A percentile compares a stretch with the other conserved stretches of the same genome.
These are phyloP conservation scores for Centella asiatica DNA, from an alignment of 129 eudicot genomes.

Conservation along the genomic window DNA sequence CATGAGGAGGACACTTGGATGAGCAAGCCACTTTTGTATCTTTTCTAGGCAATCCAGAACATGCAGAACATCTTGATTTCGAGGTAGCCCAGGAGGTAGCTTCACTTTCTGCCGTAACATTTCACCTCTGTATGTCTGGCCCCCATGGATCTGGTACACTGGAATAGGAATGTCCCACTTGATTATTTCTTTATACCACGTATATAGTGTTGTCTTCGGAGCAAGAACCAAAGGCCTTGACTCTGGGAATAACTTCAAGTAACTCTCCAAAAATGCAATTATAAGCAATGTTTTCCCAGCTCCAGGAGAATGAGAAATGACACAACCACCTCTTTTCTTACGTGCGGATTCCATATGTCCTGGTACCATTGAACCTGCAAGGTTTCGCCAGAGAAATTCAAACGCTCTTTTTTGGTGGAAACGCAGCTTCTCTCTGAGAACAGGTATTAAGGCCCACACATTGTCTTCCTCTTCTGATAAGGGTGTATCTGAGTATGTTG, in stretches of 20 bases:
- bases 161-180: conserved; percentile 95
- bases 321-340: conserved; percentile 82
- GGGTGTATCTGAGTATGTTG: conserved; percentile 46
- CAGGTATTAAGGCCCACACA: conserved; percentile 94
- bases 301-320: conserved; percentile 96
- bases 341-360: conserved; percentile 59
- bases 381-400: conserved; percentile 91
- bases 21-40: conserved; percentile 85
- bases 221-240: conserved; percentile 94
- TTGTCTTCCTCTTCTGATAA: conserved; percentile 47
- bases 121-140: conserved; percentile 88
- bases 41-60: conserved; percentile 92
- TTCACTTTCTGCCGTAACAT: conserved; percentile 57
- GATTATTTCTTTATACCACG: conserved; percentile 96
- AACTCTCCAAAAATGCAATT: conserved; percentile 85
- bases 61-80: conserved; percentile 93
- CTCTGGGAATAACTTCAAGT: conserved; percentile 83
- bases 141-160: conserved; percentile 97
- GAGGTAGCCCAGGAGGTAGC: conserved; percentile 55
- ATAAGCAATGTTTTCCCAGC: conserved; percentile 94
- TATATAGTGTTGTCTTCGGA: conserved; percentile 90
- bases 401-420: conserved; percentile 82
- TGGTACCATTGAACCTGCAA: conserved; percentile 77
- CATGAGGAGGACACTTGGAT: conserved; percentile 93
- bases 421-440: conserved; percentile 62